These are phyloP conservation scores for Zalaria sp. DNA, from an alignment of 2,329 filamentous ascomycete genomes.

Conservation along the genomic window DNA sequence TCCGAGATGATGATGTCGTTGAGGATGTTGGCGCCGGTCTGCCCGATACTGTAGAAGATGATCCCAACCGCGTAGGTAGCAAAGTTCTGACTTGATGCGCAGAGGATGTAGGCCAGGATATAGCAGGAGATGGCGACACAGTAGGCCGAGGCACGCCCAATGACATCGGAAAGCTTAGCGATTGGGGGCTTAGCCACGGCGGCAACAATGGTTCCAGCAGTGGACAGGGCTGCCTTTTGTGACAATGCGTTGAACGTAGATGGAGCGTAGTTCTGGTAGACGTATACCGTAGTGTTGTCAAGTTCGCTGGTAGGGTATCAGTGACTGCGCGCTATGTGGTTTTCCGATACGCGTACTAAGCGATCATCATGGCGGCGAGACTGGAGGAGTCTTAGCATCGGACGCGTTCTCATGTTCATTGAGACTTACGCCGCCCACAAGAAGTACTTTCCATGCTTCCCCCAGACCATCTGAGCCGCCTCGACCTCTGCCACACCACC, in stretches of 20 bases:
- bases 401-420: neutral
- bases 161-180: slow-evolving; percentile 28
- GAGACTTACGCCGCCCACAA: neutral
- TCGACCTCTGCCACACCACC: neutral
- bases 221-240: slow-evolving; percentile 20
- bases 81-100: slow-evolving; percentile 21
- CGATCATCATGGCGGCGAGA: neutral
- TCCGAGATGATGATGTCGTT: slow-evolving; percentile 29
- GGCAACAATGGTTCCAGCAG: slow-evolving; percentile 23
- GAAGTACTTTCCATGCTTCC: neutral
- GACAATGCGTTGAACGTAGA: slow-evolving; percentile 25
- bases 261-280: slow-evolving; percentile 27
- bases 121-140: slow-evolving; percentile 20
- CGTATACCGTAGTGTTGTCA: slow-evolving; percentile 23
- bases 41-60: slow-evolving; percentile 22
- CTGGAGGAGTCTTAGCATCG: neutral
- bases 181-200: slow-evolving; percentile 27
- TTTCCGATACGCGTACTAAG: neutral
- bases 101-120: slow-evolving; percentile 24
- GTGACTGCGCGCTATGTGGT: neutral
- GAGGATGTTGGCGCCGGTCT: slow-evolving; percentile 26
- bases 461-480: neutral
- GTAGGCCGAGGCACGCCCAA: slow-evolving; percentile 26
- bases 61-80: slow-evolving; percentile 23
- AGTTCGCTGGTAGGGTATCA: slow-evolving; percentile 19